A percentile compares a stretch with the other conserved stretches of the same genome.
Evolutionary conservation across 139 green algal genomes (phyloP).

Genomic region (Chlorella sp.): DNA sequence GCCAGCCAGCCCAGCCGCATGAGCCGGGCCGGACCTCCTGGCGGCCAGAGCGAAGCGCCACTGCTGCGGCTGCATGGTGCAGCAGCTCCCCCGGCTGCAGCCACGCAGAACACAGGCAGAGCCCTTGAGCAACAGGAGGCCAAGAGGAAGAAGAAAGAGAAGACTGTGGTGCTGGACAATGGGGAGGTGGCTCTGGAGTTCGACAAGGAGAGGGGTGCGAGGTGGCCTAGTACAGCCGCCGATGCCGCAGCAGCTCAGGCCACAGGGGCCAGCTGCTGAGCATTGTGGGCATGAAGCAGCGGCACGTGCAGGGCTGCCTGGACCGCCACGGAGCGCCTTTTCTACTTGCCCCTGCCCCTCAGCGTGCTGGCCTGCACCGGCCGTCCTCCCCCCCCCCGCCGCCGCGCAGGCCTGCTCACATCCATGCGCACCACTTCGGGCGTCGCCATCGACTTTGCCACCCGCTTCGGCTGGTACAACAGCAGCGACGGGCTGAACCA

Average conservation of each 20-base stretch:
- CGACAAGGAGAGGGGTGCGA: constrained; percentile 20
- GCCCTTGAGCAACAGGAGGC: background rate
- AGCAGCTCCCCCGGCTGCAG: too few relatives aligned
- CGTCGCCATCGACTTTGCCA: background rate
- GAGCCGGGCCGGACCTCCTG: background rate
- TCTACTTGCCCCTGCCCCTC: too few relatives aligned
- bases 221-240: too few relatives aligned
- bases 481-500: constrained; percentile 43
- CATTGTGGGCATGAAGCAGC: too few relatives aligned
- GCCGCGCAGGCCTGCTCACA: background rate
- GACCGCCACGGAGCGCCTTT: too few relatives aligned
- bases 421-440: background rate
- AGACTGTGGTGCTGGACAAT: constrained; percentile 12
- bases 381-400: background rate
- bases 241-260: too few relatives aligned
- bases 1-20: background rate
- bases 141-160: background rate
- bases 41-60: background rate
- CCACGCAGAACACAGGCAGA: too few relatives aligned
- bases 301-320: too few relatives aligned
- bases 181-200: constrained; percentile 32
- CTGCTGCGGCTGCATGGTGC: too few relatives aligned
- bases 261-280: too few relatives aligned
- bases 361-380: too few relatives aligned
- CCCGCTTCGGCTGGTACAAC: constrained; percentile 48